Conservation (phyloP, 768 basidiomycete genomes). For the Antrodiella citrinella region DNA sequence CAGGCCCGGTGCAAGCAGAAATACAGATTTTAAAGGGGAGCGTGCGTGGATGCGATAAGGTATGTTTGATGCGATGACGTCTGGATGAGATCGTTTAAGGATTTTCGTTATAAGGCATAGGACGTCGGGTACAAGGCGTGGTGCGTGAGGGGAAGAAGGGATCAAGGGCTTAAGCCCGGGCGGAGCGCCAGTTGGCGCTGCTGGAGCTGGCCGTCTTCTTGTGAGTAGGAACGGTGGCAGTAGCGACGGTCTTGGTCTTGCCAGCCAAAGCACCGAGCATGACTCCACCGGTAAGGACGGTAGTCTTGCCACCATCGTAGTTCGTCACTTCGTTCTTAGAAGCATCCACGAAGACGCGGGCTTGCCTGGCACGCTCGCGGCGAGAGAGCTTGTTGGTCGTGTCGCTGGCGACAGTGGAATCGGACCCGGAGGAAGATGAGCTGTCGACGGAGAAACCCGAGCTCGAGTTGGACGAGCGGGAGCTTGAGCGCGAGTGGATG, state of each 20-base stretch:
- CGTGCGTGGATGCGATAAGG: not conserved
- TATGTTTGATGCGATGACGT: conserved; percentile 1
- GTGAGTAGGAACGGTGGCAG: conserved; percentile 27
- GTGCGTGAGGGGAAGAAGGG: not conserved
- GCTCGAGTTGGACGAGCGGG: conserved; percentile 63
- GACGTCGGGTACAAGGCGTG: conserved; percentile 1
- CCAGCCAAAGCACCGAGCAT: conserved; percentile 54
- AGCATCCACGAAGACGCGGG: conserved; percentile 65
- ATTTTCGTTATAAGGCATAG: not conserved
- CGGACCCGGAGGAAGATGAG: conserved; percentile 30
- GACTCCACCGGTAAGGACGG: conserved; percentile 79
- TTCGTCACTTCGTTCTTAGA: conserved; percentile 75
- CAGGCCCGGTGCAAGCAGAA: not conserved
- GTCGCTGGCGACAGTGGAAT: conserved; percentile 31
- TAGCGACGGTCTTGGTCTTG: conserved; percentile 16
- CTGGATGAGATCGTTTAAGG: conserved; percentile 1
- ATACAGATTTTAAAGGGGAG: not conserved
- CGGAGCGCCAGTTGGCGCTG: conserved; percentile 47
- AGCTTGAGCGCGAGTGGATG: conserved; percentile 41
- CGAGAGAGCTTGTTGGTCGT: conserved; percentile 44
- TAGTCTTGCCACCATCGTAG: conserved; percentile 84
- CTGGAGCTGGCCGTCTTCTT: conserved; percentile 15
- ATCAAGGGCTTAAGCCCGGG: conserved; percentile 33
- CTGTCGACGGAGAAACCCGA: conserved; percentile 66
- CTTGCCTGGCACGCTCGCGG: conserved; percentile 60